phyloP scores from a whole-genome alignment of 208 protist species.

The Wallacemonas sp. region DNA sequence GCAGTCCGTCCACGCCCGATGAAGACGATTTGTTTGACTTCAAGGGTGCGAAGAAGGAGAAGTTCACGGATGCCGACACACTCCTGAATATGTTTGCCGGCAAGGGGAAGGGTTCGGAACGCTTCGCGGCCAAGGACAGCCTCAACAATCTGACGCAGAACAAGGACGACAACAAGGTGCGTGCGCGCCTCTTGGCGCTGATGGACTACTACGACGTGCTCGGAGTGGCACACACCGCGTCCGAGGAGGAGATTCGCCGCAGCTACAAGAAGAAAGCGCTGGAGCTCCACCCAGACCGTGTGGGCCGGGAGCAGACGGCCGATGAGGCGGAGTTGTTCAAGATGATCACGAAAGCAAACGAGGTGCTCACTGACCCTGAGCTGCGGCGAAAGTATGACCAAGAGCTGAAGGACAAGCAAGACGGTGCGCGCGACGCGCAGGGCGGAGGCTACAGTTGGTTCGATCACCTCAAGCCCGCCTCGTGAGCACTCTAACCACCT shows the following conservation, averaged over 20 bases:
- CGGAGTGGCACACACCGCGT: conserved; percentile 67
- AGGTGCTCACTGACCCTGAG: conserved; percentile 69
- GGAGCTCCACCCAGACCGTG: conserved; percentile 85
- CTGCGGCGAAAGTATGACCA: conserved; percentile 70
- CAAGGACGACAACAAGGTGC: conserved; percentile 74
- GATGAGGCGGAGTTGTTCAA: conserved; percentile 91
- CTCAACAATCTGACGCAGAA: conserved; percentile 62
- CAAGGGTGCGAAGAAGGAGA: conserved; percentile 39
- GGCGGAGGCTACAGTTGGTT: conserved; percentile 39
- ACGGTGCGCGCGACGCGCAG: conserved; percentile 1
- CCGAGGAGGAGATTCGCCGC: conserved; percentile 69
- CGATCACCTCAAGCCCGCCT: conserved; percentile 33
- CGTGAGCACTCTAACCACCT: not conserved
- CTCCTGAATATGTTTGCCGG: conserved; percentile 74
- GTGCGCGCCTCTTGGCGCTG: conserved; percentile 71
- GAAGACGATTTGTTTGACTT: conserved; percentile 72
- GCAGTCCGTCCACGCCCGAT: not conserved
- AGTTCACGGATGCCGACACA: conserved; percentile 56
- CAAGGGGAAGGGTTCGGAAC: conserved; percentile 35
- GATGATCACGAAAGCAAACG: conserved; percentile 88
- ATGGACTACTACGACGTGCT: conserved; percentile 94
- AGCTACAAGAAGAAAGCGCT: conserved; percentile 87
- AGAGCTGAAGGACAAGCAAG: conserved; percentile 24
- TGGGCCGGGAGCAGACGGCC: conserved; percentile 53
- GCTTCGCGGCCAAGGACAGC: conserved; percentile 28